These are phyloP conservation scores for Candida gorgasii DNA, from an alignment of 805 yeast genomes.

Conservation along the genomic window DNA sequence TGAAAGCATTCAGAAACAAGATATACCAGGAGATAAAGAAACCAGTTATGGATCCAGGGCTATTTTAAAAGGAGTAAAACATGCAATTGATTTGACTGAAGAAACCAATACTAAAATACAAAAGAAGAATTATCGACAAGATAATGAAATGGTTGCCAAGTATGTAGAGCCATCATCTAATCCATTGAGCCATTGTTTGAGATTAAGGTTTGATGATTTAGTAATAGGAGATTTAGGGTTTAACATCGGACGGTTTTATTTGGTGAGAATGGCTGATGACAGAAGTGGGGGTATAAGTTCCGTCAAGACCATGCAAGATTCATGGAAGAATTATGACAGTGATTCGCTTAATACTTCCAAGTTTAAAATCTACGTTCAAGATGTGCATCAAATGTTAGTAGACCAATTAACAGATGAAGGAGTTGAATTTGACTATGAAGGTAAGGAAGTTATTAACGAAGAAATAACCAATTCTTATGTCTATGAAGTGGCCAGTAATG, in stretches of 20 bases:
- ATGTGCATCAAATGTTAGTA: constrained; percentile 33
- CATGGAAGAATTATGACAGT: constrained; percentile 14
- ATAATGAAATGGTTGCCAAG: constrained; percentile 20
- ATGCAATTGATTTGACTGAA: constrained; percentile 29
- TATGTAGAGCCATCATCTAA: constrained; percentile 42
- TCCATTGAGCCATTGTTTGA: constrained; percentile 34
- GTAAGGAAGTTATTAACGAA: constrained; percentile 22
- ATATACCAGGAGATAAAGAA: constrained; percentile 40
- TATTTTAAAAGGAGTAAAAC: constrained; percentile 34
- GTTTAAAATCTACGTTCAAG: constrained; percentile 45
- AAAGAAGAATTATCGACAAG: constrained; percentile 24
- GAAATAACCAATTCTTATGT: constrained; percentile 19
- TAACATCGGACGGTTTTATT: constrained; percentile 39
- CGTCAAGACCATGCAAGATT: constrained; percentile 31
- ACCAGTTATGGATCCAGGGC: constrained; percentile 38
- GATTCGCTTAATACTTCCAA: constrained; percentile 18
- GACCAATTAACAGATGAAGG: constrained; percentile 31
- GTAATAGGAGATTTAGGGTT: constrained; percentile 43
- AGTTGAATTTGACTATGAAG: constrained; percentile 34
- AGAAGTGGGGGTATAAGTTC: constrained; percentile 38
- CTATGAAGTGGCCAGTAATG: constrained; percentile 39
- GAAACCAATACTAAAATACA: constrained; percentile 33
- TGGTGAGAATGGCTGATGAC: constrained; percentile 37
- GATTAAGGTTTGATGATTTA: constrained; percentile 35
- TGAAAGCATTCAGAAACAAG: constrained; percentile 27